A percentile compares a stretch with the other conserved stretches of the same genome.
Conservation (phyloP, 257 asterid genomes). For the Eucommia ulmoides region DNA sequence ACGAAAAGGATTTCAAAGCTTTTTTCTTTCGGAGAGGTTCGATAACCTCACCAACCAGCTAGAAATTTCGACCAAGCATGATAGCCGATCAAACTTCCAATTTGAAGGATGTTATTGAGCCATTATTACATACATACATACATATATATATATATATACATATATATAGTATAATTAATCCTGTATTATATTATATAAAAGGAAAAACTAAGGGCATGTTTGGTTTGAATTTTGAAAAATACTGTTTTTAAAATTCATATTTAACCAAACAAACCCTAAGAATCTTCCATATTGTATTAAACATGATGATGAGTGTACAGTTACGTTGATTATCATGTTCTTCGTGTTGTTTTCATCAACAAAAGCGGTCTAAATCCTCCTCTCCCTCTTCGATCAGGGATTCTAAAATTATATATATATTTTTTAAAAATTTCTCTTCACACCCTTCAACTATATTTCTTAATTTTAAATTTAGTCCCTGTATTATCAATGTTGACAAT, state of each 20-base stretch:
- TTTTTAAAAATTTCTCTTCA: too few species aligned
- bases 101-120: conserved; percentile 7
- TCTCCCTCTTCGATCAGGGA: conserved; percentile 4
- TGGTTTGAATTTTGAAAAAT: background rate
- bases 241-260: too few species aligned
- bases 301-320: conserved; percentile 6
- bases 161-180: background rate
- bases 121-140: background rate
- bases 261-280: too few species aligned
- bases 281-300: background rate
- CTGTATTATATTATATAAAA: background rate
- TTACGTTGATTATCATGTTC: background rate
- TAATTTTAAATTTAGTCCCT: too few species aligned
- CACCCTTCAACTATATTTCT: too few species aligned
- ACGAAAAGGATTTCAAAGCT: conserved; percentile 22
- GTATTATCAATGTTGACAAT: too few species aligned
- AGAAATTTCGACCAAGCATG: conserved; percentile 10
- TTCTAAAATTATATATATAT: too few species aligned
- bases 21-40: conserved; percentile 39
- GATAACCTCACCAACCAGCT: conserved; percentile 11
- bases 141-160: background rate
- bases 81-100: conserved; percentile 14
- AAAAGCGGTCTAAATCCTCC: conserved; percentile 8
- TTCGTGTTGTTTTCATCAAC: background rate
- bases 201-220: background rate